Evolutionary conservation across 2,329 filamentous ascomycete genomes (phyloP).

Genomic region (Metarhizium brunneum): DNA sequence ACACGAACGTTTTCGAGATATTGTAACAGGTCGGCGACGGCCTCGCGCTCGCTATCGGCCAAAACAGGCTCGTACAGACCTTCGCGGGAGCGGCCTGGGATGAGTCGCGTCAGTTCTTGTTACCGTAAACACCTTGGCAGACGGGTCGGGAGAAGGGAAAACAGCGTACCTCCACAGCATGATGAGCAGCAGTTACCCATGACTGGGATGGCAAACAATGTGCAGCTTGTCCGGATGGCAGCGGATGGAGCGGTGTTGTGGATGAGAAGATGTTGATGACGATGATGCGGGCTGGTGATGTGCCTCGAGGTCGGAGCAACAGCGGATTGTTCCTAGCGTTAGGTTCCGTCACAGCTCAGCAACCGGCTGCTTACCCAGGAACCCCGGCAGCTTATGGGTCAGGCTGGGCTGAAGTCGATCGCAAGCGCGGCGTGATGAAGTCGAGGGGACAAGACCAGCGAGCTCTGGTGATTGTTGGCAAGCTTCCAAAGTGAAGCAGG

Average conservation of each 20-base stretch:
- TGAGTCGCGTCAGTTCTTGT: conserved; percentile 18
- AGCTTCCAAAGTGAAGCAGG: background rate
- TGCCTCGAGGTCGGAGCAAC: background rate
- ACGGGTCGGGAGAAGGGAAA: background rate
- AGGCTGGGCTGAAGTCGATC: background rate
- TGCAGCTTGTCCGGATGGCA: background rate
- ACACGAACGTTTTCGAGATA: conserved; percentile 86
- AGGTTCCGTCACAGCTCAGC: background rate
- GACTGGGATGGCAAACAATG: conserved; percentile 15
- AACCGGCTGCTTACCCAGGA: background rate
- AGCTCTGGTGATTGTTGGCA: background rate
- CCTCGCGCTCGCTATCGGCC: conserved; percentile 92
- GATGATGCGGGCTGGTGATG: background rate
- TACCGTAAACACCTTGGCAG: conserved; percentile 2
- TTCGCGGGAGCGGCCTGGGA: conserved; percentile 64
- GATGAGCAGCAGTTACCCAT: conserved; percentile 54
- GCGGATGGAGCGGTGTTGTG: background rate
- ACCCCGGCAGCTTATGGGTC: background rate
- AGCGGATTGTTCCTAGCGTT: background rate
- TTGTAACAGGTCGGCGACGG: conserved; percentile 87
- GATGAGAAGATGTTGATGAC: background rate
- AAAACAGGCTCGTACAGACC: conserved; percentile 78
- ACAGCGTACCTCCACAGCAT: conserved; percentile 43
- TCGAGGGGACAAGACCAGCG: background rate
- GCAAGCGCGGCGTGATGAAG: background rate